These are phyloP conservation scores for Phytophthora sp. DNA, from an alignment of 352 stramenopile species.

Conservation along the genomic window DNA sequence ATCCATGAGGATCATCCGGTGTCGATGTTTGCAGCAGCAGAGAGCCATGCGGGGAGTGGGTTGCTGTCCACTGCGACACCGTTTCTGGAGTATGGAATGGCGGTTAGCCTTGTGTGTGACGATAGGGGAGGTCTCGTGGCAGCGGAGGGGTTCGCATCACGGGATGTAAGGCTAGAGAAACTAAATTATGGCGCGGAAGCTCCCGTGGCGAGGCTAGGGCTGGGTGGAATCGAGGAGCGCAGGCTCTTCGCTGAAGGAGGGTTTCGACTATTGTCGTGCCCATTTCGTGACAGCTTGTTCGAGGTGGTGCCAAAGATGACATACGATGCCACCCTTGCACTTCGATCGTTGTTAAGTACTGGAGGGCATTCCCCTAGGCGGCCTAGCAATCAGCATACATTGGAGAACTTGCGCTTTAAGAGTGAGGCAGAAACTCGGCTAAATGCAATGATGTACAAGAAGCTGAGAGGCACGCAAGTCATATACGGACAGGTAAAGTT, in stretches of 20 bases:
- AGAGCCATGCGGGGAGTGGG: slow-evolving; percentile 21
- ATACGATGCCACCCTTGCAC: slow-evolving; percentile 63
- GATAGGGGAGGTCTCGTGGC: slow-evolving; percentile 58
- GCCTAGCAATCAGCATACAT: slow-evolving; percentile 26
- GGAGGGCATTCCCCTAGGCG: slow-evolving; percentile 5
- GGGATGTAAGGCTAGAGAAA: slow-evolving; percentile 62
- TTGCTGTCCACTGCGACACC: slow-evolving; percentile 28
- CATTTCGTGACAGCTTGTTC: slow-evolving; percentile 75
- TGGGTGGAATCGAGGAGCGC: slow-evolving; percentile 51
- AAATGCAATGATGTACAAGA: slow-evolving; percentile 79
- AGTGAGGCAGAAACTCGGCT: slow-evolving; percentile 67
- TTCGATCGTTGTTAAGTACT: slow-evolving; percentile 32
- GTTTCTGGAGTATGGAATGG: slow-evolving; percentile 78
- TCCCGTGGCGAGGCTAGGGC: slow-evolving; percentile 42
- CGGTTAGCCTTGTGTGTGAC: slow-evolving; percentile 66
- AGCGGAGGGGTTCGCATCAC: slow-evolving; percentile 60
- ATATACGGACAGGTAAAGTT: slow-evolving; percentile 64
- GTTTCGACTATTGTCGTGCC: slow-evolving; percentile 49
- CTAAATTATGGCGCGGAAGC: slow-evolving; percentile 40
- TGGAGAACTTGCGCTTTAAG: slow-evolving; percentile 70
- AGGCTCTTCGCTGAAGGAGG: slow-evolving; percentile 42
- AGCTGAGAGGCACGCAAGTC: slow-evolving; percentile 60
- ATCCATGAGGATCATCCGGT: slow-evolving; percentile 39
- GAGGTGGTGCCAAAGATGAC: slow-evolving; percentile 79
- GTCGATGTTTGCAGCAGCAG: slow-evolving; percentile 35